phyloP scores from a whole-genome alignment of 129 eudicot species.

The Centella asiatica region DNA sequence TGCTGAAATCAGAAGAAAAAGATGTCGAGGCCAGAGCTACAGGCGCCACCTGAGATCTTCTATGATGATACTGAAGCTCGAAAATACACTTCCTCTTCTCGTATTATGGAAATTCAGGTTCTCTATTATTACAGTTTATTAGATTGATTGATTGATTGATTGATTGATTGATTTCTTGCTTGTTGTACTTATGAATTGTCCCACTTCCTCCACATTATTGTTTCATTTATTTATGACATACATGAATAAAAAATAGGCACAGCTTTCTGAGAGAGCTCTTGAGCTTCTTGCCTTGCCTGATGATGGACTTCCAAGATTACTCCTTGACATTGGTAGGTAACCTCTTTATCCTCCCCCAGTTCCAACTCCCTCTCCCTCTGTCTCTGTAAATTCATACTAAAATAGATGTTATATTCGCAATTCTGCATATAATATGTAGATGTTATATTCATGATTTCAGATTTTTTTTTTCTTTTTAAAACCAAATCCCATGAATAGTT shows the following conservation, averaged over 20 bases:
- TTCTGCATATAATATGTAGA: too few relatives aligned
- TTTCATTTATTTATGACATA: not conserved
- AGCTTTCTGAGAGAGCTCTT: conserved; percentile 88
- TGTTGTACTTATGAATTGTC: too few relatives aligned
- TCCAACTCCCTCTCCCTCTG: not conserved
- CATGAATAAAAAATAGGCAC: conserved; percentile 36
- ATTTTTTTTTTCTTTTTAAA: too few relatives aligned
- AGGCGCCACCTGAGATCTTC: conserved; percentile 96
- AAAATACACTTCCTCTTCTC: conserved; percentile 94
- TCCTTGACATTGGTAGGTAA: conserved; percentile 75
- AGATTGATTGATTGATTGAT: too few relatives aligned
- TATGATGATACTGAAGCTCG: conserved; percentile 94
- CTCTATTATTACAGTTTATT: too few relatives aligned
- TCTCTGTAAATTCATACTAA: not conserved
- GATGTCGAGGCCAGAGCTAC: conserved; percentile 86
- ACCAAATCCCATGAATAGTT: too few relatives aligned
- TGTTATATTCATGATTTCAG: too few relatives aligned
- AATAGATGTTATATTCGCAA: not conserved
- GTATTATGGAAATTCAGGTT: conserved; percentile 97
- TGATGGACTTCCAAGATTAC: conserved; percentile 75
- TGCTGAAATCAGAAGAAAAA: not conserved
- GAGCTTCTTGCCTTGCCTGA: conserved; percentile 97
- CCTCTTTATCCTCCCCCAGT: not conserved
- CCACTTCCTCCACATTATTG: not conserved
- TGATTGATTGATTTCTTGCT: too few relatives aligned